A percentile compares a stretch with the other conserved stretches of the same genome.
phyloP scores from a whole-genome alignment of 208 protist species.

The Trypanosoma caninum region DNA sequence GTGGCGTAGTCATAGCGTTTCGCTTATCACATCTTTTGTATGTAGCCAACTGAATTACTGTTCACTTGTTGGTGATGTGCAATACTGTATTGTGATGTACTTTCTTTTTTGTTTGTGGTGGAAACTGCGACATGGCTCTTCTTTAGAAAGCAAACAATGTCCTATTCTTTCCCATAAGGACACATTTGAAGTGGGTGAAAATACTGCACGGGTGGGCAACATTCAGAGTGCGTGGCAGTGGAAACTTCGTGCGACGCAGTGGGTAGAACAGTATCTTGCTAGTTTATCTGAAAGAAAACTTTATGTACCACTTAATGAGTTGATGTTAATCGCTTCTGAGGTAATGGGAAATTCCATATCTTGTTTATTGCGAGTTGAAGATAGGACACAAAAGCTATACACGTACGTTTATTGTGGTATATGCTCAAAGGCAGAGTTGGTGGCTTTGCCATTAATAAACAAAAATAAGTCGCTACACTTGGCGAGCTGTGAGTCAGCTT shows the following conservation, averaged over 20 bases:
- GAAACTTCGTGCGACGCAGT: constrained; percentile 77
- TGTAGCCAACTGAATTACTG: constrained; percentile 66
- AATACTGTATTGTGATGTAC: constrained; percentile 78
- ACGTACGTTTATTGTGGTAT: constrained; percentile 78
- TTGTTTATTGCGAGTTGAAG: constrained; percentile 54
- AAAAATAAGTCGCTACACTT: neutral
- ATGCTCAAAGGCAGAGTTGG: constrained; percentile 58
- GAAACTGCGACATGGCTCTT: constrained; percentile 49
- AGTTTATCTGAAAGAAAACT: constrained; percentile 55
- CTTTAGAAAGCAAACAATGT: constrained; percentile 22
- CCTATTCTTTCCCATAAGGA: constrained; percentile 17
- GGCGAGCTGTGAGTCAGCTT: too few relatives aligned
- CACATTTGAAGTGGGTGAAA: neutral
- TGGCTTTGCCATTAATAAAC: constrained; percentile 22
- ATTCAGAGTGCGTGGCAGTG: constrained; percentile 45
- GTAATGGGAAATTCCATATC: constrained; percentile 63
- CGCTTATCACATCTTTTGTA: constrained; percentile 53
- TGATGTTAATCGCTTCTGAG: constrained; percentile 72
- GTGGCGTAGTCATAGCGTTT: constrained; percentile 54
- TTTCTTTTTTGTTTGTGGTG: constrained; percentile 80
- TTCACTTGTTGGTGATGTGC: constrained; percentile 74
- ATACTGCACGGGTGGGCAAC: neutral
- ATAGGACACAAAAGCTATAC: constrained; percentile 79
- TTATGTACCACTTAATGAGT: constrained; percentile 79
- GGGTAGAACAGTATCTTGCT: constrained; percentile 74